Evolutionary conservation across 1,284 basidiomycete genomes (phyloP).

Genomic region (Anthracocystis walkeri): DNA sequence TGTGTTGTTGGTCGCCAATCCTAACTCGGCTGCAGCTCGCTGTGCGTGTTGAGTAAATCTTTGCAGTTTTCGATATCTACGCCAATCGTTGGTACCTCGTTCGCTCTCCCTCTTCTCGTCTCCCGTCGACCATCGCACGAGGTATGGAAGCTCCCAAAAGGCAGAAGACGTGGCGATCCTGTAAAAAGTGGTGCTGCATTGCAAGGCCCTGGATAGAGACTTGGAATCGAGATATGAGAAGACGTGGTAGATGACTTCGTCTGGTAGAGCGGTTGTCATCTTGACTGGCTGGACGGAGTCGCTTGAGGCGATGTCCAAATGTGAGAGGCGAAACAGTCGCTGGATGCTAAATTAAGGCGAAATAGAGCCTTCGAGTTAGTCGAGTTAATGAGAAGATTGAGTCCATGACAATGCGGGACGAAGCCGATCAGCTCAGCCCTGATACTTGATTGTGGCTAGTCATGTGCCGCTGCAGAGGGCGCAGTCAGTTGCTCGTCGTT

Average conservation of each 20-base stretch:
- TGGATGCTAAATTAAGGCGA: neutral
- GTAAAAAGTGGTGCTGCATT: constrained; percentile 32
- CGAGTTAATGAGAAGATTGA: neutral
- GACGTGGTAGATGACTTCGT: constrained; percentile 42
- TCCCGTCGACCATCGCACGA: constrained; percentile 45
- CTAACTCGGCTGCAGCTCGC: constrained; percentile 14
- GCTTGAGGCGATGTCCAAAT: no score
- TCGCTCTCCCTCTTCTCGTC: constrained; percentile 19
- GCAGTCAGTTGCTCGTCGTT: neutral
- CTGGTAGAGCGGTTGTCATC: constrained; percentile 32
- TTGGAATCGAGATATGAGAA: constrained; percentile 35
- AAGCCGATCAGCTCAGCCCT: neutral
- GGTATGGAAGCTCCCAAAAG: constrained; percentile 44
- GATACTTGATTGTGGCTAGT: neutral
- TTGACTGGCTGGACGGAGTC: neutral
- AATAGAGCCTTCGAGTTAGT: neutral
- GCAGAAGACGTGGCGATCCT: constrained; percentile 36
- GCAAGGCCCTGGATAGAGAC: constrained; percentile 16
- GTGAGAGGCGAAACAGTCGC: no score
- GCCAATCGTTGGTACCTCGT: constrained; percentile 17
- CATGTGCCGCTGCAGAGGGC: neutral
- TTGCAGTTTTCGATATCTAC: constrained; percentile 8
- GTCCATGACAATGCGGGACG: no score
- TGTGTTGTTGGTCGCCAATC: neutral
- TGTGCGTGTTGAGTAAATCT: constrained; percentile 25